A percentile compares a stretch with the other conserved stretches of the same genome.
phyloP scores from a whole-genome alignment of 192 early-diverging fungal genomes.

The Rhizophlyctis rosea region DNA sequence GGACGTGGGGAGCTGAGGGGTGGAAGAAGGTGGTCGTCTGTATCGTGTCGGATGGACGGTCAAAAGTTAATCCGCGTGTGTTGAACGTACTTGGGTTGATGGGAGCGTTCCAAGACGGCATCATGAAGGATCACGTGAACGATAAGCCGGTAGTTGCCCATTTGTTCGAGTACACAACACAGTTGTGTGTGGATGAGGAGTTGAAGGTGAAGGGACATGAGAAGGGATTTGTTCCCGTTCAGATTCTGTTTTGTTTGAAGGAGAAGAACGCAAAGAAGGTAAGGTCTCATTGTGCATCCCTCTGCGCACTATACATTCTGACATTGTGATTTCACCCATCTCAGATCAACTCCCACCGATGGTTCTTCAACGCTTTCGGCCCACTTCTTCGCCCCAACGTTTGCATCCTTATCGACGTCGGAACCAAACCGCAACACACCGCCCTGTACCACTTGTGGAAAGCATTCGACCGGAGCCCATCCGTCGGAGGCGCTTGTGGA shows the following conservation, averaged over 20 bases:
- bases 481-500: slow-evolving; percentile 90
- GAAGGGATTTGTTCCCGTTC: slow-evolving; percentile 76
- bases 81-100: slow-evolving; percentile 77
- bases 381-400: slow-evolving; percentile 78
- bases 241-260: slow-evolving; percentile 90
- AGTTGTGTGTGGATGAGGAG: slow-evolving; percentile 63
- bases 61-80: slow-evolving; percentile 72
- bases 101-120: slow-evolving; percentile 62
- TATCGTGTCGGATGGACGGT: slow-evolving; percentile 87
- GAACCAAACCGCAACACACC: slow-evolving; percentile 79
- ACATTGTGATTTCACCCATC: too few relatives aligned
- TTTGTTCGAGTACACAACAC: slow-evolving; percentile 88
- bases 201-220: slow-evolving; percentile 62
- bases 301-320: too few relatives aligned
- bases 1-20: slow-evolving; percentile 75
- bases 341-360: slow-evolving; percentile 93
- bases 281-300: too few relatives aligned
- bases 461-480: slow-evolving; percentile 76
- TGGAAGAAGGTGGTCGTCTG: slow-evolving; percentile 94
- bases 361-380: slow-evolving; percentile 96
- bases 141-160: slow-evolving; percentile 74
- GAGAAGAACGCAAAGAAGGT: slow-evolving; percentile 84
- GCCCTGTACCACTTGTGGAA: slow-evolving; percentile 93
- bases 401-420: slow-evolving; percentile 90
- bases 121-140: slow-evolving; percentile 61